A percentile compares a stretch with the other conserved stretches of the same genome.
Conservation (phyloP, 1,284 basidiomycete genomes). For the Marasmius tenuissimus region DNA sequence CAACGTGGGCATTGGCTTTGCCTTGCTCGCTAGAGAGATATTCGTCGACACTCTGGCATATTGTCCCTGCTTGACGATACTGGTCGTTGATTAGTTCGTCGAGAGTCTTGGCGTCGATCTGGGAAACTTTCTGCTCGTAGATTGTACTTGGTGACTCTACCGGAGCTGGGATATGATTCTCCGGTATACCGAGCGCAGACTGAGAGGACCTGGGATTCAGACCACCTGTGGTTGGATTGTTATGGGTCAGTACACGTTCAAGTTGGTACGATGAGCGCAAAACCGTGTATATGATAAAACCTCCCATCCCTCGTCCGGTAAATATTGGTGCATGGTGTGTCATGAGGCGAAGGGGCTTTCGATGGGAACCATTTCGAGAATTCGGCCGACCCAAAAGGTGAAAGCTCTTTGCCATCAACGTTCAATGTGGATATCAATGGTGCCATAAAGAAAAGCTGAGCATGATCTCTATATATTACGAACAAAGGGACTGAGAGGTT, state of each 20-base stretch:
- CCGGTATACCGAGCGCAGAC: conserved; percentile 3
- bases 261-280: too few species aligned
- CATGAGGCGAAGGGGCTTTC: neutral
- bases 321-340: conserved; percentile 6
- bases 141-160: neutral
- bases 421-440: conserved; percentile 5
- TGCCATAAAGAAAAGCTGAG: conserved; percentile 7
- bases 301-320: conserved; percentile 16
- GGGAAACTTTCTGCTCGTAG: conserved; percentile 1
- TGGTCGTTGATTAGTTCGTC: conserved; percentile 8
- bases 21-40: conserved; percentile 11
- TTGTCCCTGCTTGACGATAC: conserved; percentile 11
- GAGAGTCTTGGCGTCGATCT: neutral
- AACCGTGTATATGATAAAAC: conserved; percentile 12
- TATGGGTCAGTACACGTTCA: neutral
- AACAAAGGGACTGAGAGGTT: neutral
- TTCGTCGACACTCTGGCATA: conserved; percentile 10
- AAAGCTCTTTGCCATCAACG: neutral
- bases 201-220: conserved; percentile 2
- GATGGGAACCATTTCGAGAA: neutral
- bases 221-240: neutral
- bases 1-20: conserved; percentile 20
- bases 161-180: neutral
- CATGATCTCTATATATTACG: conserved; percentile 3
- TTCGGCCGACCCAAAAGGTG: neutral